Evolutionary conservation across 2,329 filamentous ascomycete species (phyloP).

Genomic region (Pyrenophora tritici-repentis): DNA sequence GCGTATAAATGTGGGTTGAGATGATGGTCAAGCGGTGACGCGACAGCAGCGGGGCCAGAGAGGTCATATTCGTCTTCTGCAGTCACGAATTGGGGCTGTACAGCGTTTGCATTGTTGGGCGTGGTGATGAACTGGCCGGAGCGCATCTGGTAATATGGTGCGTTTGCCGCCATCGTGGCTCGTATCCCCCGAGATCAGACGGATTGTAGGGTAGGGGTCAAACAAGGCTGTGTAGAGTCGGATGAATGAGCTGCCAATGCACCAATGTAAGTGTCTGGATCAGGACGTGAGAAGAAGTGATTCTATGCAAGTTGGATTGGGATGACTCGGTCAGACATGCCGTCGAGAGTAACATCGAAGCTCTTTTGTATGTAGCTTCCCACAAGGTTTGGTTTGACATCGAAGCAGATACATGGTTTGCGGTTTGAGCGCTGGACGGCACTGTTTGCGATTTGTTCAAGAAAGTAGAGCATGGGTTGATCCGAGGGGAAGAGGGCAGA

Average conservation of each 20-base stretch:
- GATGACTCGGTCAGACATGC: slow-evolving; percentile 18
- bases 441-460: slow-evolving; percentile 15
- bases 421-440: slow-evolving; percentile 18
- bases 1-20: slow-evolving; percentile 21
- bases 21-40: slow-evolving; percentile 19
- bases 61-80: slow-evolving; percentile 32
- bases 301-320: slow-evolving; percentile 2
- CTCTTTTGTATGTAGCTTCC: slow-evolving; percentile 25
- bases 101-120: slow-evolving; percentile 31
- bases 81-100: slow-evolving; percentile 17
- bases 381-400: slow-evolving; percentile 23
- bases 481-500: background rate
- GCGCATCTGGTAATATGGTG: slow-evolving; percentile 44
- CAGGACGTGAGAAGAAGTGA: slow-evolving; percentile 6
- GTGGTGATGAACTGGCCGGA: slow-evolving; percentile 32
- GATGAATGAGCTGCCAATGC: slow-evolving; percentile 19
- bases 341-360: slow-evolving; percentile 16
- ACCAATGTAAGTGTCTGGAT: slow-evolving; percentile 28
- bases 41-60: slow-evolving; percentile 14
- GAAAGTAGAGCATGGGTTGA: slow-evolving; percentile 17
- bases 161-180: slow-evolving; percentile 41
- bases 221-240: slow-evolving; percentile 3
- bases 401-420: slow-evolving; percentile 13
- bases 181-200: slow-evolving; percentile 17
- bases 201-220: slow-evolving; percentile 8